Base-by-base conservation (phyloP, 305 asterid genomes). In the Rubia peregrina region DNA sequence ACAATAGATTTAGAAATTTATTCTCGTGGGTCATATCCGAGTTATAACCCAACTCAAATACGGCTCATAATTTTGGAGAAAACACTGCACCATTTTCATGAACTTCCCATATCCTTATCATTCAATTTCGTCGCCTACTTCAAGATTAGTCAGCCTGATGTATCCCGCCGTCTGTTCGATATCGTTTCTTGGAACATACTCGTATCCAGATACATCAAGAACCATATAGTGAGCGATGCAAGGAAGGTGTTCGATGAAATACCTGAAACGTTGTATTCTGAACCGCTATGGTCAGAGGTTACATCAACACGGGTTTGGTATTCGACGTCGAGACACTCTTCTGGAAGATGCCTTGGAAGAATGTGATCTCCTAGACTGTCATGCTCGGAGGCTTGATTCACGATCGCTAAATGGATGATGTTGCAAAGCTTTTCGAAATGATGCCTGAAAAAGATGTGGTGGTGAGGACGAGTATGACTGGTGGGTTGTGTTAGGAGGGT, bases 141-240 rank as follows among this genome's bases (percentile, higher is more conserved):
- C 30, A 81, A 73, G 38, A 82, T 76, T 73, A 74, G 41, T 55
- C 83, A 74, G 63, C 96, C 88, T 49, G 3, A 43, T 30, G 88
- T 81, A 76, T 91, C 88, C n/a, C 80, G 78, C 41, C 48, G 36
- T 4, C 62, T 89, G 73, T 89, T 85, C 56, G 85, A 85, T 21
- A 73, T 76, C 10, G 83, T 87, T 68, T 89, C 93, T 43, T 89
- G 91, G 91, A 89, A 89, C 59, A 91, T 85, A 61, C 74, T 89
- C 76, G 61, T 89, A 68, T 81, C 96, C 6, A 91, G 96, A 57
- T 87, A 83, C 75, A 59, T 85, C 43, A 87, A 73, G 79, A 89
- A 85, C 74, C 75, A 85, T 60, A 85, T 84, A 91, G 38, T 85
- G 64, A 71, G 51, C 24, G 85, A 85, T 77, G 92, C 92, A 11